Evolutionary conservation across 2,329 filamentous ascomycete species (phyloP).

Genomic region (Ceratocystis ficicola): DNA sequence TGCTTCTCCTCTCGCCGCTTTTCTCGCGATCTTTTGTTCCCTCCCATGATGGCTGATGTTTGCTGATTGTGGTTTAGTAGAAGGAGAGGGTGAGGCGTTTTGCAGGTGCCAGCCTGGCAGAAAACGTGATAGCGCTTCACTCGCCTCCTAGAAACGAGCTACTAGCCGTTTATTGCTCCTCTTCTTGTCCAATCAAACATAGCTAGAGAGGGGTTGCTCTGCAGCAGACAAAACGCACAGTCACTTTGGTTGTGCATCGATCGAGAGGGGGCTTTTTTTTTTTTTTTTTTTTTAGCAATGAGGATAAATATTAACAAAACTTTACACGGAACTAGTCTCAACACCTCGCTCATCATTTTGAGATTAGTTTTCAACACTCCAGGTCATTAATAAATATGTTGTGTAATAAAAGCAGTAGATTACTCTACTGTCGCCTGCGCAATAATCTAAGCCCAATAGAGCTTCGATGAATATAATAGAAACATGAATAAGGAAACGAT

Average conservation of each 20-base stretch:
- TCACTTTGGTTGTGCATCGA: background rate
- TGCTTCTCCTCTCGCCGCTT: constrained; percentile 2
- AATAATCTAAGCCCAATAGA: background rate
- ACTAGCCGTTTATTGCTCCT: background rate
- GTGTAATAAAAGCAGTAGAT: constrained; percentile 12
- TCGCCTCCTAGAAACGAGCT: background rate
- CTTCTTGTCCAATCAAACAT: background rate
- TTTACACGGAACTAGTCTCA: too few relatives aligned
- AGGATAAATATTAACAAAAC: too few relatives aligned
- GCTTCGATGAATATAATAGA: constrained; percentile 8
- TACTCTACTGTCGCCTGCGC: constrained; percentile 13
- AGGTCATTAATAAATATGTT: constrained; percentile 3
- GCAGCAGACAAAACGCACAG: background rate
- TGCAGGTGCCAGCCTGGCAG: too few relatives aligned
- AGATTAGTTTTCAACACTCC: background rate
- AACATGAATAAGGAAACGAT: constrained; percentile 7
- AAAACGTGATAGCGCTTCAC: too few relatives aligned
- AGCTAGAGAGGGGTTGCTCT: background rate
- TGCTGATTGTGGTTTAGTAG: background rate
- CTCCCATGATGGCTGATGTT: background rate
- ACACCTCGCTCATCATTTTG: too few relatives aligned
- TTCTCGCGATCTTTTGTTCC: background rate
- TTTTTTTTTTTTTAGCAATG: background rate
- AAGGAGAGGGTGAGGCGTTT: too few relatives aligned
- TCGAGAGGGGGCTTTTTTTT: background rate